A percentile compares a stretch with the other conserved stretches of the same genome.
phyloP scores from a whole-genome alignment of 805 yeast genomes.

The Metschnikowia cubensis region DNA sequence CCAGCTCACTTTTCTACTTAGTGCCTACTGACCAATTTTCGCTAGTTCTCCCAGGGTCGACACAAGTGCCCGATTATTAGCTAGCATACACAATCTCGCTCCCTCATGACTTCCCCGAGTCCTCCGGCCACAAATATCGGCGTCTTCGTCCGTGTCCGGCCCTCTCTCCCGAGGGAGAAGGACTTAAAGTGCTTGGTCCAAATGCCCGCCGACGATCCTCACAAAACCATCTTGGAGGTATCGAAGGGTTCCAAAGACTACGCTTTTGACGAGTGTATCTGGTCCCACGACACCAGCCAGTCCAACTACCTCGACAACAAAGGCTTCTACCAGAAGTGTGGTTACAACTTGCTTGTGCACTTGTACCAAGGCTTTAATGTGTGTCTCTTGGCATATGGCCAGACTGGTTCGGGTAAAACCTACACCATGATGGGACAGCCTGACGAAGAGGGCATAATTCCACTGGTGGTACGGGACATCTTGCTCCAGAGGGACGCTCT shows the following conservation, averaged over 20 bases:
- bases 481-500: slow-evolving; percentile 40
- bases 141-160: slow-evolving; percentile 53
- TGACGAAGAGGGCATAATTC: slow-evolving; percentile 35
- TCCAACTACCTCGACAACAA: slow-evolving; percentile 44
- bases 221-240: slow-evolving; percentile 17
- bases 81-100: background rate
- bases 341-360: slow-evolving; percentile 50
- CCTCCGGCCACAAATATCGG: slow-evolving; percentile 28
- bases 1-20: background rate
- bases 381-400: slow-evolving; percentile 43
- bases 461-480: slow-evolving; percentile 48
- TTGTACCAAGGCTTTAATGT: slow-evolving; percentile 48
- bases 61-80: background rate
- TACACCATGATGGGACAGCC: slow-evolving; percentile 41
- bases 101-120: background rate
- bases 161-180: slow-evolving; percentile 33
- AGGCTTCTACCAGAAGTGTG: slow-evolving; percentile 50
- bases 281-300: slow-evolving; percentile 40
- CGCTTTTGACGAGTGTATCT: slow-evolving; percentile 49
- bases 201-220: slow-evolving; percentile 27
- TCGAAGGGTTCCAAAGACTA: slow-evolving; percentile 36
- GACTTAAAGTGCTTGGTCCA: slow-evolving; percentile 23
- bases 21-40: background rate
- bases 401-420: slow-evolving; percentile 42
- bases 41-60: background rate